Conservation (phyloP, 2,329 filamentous ascomycete genomes). For the Byssothecium circinans region DNA sequence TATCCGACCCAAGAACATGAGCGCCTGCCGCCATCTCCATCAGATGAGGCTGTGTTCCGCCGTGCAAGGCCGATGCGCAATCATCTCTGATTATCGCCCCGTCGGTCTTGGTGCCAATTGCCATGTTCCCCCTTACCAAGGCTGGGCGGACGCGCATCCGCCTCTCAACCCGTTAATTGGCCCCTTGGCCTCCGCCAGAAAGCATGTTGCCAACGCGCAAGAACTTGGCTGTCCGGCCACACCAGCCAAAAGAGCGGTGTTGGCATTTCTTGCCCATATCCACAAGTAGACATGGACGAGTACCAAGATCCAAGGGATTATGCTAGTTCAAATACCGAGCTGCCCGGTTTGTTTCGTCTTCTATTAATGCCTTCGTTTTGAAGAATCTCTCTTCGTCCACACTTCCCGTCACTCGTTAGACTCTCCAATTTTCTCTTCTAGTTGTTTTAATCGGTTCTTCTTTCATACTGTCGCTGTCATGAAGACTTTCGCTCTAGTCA, state of each 20-base stretch:
- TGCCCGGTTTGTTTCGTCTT: conserved; percentile 19
- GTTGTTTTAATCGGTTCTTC: conserved; percentile 30
- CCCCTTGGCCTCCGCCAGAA: conserved; percentile 27
- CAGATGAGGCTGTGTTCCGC: conserved; percentile 30
- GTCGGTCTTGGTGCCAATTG: conserved; percentile 18
- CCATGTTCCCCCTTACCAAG: conserved; percentile 37
- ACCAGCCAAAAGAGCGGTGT: conserved; percentile 35
- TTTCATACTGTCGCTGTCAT: conserved; percentile 18
- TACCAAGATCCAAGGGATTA: conserved; percentile 28
- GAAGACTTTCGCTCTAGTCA: conserved; percentile 34
- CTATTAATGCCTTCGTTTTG: conserved; percentile 32
- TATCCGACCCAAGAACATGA: not conserved
- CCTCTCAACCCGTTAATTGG: conserved; percentile 37
- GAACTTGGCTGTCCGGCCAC: conserved; percentile 33
- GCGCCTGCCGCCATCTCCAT: not conserved
- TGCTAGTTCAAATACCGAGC: conserved; percentile 37
- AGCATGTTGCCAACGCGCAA: conserved; percentile 30
- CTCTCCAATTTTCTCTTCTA: conserved; percentile 24
- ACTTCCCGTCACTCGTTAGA: conserved; percentile 44
- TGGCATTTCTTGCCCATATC: conserved; percentile 39
- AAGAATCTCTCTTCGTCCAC: conserved; percentile 23
- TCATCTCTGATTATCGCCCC: conserved; percentile 20
- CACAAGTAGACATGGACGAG: conserved; percentile 29
- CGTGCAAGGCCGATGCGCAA: conserved; percentile 22
- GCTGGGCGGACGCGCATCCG: conserved; percentile 28